Base-by-base conservation (phyloP, 2,329 filamentous ascomycete species). In the Metarhizium guizhouense region DNA sequence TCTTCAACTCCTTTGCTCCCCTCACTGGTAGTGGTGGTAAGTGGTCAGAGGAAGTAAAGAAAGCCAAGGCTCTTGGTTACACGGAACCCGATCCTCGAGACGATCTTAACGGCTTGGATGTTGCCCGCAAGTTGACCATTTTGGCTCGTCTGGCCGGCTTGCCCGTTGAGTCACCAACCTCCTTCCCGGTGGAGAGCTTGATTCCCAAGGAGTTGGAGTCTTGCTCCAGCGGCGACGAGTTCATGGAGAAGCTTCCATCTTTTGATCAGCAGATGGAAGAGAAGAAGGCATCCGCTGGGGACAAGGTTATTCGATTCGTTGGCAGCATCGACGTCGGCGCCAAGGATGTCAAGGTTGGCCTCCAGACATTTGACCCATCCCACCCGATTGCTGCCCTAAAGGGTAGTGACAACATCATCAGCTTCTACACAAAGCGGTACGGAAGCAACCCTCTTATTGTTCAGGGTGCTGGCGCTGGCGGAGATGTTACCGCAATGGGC, bases 371-470 rank as follows among this genome's bases (percentile, higher is more conserved):
- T 64, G 91, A 95, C 62, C 84, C 83, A 63, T 88, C 87, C 58
- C 90, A 95, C 68, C 89, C 94, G 13, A 96, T 99, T 74, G 94
- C 94, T 14, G 87, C 88, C 51, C 79, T 99, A 56, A 95, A 96
- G 81, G 94, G 94, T 40, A 97, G 92, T 71, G 94, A 97, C 70
- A 99, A 99, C 77, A 95, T 99, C 70, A 96, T 99, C 69, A 95
- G 87, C 77, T 96, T 99, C 78, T 95, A 96, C 74, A 99, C 94
- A 6, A 88, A 95, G 79, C 82, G 94, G 65, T 99, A 99, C 68
- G 91, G 91, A 57, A 81, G 78, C 68, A 95, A 93, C 72, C 92
- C 94, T 47, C 78, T 99, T 60, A 96, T 96, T 68, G 84, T 99
- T 60, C 93, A 97, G 76, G 94, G 94, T 57, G 91, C 90, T 40